Percentiles rank a stretch among this genome's conserved stretches.
Conservation (phyloP, 352 stramenopile species). For the Discostella stelligera region DNA sequence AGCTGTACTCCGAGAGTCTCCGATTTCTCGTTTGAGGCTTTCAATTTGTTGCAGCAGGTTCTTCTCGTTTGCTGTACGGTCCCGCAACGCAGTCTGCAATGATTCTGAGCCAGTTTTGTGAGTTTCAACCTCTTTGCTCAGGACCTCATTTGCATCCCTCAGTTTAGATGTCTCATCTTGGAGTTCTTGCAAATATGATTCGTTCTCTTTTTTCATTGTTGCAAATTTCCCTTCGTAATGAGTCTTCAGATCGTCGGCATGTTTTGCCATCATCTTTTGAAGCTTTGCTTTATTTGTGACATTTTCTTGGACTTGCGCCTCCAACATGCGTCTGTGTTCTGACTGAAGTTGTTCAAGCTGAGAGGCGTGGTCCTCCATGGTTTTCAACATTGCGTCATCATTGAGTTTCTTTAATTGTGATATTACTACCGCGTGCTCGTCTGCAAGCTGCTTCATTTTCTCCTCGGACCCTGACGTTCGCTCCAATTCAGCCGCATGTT, state of each 20-base stretch:
- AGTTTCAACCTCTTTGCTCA: constrained; percentile 25
- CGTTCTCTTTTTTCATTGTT: constrained; percentile 60
- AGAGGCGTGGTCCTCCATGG: constrained; percentile 31
- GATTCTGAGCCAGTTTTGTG: constrained; percentile 34
- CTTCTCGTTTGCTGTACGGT: constrained; percentile 41
- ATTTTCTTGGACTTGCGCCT: constrained; percentile 41
- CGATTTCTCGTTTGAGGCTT: constrained; percentile 30
- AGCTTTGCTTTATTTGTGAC: constrained; percentile 46
- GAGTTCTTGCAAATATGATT: constrained; percentile 44
- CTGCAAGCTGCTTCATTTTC: constrained; percentile 31
- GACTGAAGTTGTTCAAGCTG: constrained; percentile 30
- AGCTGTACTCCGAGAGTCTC: constrained; percentile 28
- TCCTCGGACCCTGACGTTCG: constrained; percentile 32
- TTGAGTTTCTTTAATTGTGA: constrained; percentile 39
- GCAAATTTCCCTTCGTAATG: constrained; percentile 55
- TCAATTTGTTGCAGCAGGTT: constrained; percentile 49
- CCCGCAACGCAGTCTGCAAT: constrained; percentile 37
- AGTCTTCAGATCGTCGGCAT: constrained; percentile 55
- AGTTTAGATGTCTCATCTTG: constrained; percentile 31
- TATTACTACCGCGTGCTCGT: constrained; percentile 37
- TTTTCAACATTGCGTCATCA: constrained; percentile 26
- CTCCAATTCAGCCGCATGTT: constrained; percentile 25
- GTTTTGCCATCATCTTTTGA: constrained; percentile 59
- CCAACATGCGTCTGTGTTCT: constrained; percentile 31
- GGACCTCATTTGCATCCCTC: constrained; percentile 33